These are phyloP conservation scores for Zostera marina DNA, from an alignment of 116 monocot genomes.

Conservation along the genomic window DNA sequence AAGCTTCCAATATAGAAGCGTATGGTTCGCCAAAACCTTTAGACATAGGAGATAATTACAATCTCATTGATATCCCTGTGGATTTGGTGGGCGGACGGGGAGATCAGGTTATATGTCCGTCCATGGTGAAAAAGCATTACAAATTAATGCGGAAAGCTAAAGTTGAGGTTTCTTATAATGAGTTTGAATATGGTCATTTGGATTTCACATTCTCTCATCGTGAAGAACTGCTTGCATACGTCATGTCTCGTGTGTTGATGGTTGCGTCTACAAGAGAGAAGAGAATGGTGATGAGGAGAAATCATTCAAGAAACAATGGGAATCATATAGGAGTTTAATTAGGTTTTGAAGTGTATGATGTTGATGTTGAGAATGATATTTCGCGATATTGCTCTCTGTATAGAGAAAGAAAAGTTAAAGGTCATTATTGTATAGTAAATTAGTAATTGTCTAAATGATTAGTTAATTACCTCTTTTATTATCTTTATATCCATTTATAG, in stretches of 20 bases:
- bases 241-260: slow-evolving; percentile 63
- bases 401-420: no score
- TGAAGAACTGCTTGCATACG: slow-evolving; percentile 81
- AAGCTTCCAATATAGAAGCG: slow-evolving; percentile 59
- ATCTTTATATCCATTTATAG: no score
- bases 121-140: slow-evolving; percentile 92
- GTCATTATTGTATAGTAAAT: no score
- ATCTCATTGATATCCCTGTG: slow-evolving; percentile 70
- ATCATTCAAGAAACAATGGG: background rate
- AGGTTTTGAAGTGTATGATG: no score
- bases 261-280: slow-evolving; percentile 11
- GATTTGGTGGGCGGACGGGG: slow-evolving; percentile 75
- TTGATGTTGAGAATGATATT: no score
- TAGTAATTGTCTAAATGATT: no score
- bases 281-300: slow-evolving; percentile 15
- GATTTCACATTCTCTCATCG: slow-evolving; percentile 94
- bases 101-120: slow-evolving; percentile 64
- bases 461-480: no score
- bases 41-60: slow-evolving; percentile 58
- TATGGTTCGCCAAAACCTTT: slow-evolving; percentile 62
- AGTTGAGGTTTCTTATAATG: slow-evolving; percentile 65
- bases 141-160: slow-evolving; percentile 52
- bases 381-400: no score
- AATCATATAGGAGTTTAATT: no score
- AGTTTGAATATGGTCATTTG: slow-evolving; percentile 85